Evolutionary conservation across 352 stramenopile genomes (phyloP).

Genomic region (Pythium periplocum): DNA sequence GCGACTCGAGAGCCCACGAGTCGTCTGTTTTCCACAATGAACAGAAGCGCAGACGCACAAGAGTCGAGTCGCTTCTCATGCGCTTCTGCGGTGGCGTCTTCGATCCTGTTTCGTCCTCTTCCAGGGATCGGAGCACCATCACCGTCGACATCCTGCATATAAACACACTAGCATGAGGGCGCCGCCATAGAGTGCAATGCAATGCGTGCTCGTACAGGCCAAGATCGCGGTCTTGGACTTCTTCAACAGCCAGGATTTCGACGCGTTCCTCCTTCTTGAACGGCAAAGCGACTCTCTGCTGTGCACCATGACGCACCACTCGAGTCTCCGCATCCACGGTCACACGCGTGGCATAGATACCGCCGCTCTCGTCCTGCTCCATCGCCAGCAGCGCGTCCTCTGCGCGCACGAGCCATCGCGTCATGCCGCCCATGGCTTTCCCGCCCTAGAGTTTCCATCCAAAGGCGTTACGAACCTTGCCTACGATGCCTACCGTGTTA

Average conservation of each 20-base stretch:
- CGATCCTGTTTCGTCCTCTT: too few species aligned
- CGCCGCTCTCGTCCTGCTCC: not conserved
- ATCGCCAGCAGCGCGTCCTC: conserved; percentile 12
- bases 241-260: not conserved
- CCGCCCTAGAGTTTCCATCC: not conserved
- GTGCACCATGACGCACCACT: conserved; percentile 8
- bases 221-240: not conserved
- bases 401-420: conserved; percentile 4
- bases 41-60: conserved; percentile 7
- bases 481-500: too few species aligned
- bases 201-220: not conserved
- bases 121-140: conserved; percentile 4
- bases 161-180: not conserved
- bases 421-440: conserved; percentile 3
- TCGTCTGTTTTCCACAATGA: conserved; percentile 3
- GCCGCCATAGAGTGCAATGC: too few species aligned
- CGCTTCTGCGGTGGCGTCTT: conserved; percentile 6
- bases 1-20: conserved; percentile 4
- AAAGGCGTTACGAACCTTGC: too few species aligned
- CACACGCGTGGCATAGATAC: conserved; percentile 4
- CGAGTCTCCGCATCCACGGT: conserved; percentile 9
- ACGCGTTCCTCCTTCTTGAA: too few species aligned
- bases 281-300: not conserved
- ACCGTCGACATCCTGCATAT: conserved; percentile 7
- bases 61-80: conserved; percentile 2